A percentile compares a stretch with the other conserved stretches of the same genome.
Conservation (phyloP, 2,329 filamentous ascomycete genomes). For the Nakataea oryzae region DNA sequence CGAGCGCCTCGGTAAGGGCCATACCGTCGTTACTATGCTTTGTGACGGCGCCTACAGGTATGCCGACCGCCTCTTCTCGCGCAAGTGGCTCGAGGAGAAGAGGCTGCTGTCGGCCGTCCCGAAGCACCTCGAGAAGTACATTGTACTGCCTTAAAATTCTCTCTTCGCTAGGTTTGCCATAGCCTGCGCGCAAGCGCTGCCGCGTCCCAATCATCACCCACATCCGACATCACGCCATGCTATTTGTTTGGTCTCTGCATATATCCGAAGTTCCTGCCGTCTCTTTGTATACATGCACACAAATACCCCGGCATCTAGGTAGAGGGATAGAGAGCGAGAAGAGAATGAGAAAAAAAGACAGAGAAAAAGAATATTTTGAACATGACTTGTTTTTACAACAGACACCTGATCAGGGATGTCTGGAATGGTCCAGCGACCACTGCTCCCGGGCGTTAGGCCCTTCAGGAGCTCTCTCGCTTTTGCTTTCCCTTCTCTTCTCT, state of each 20-base stretch:
- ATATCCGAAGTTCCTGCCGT: neutral
- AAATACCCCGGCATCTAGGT: neutral
- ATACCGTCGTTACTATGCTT: slow-evolving; percentile 87
- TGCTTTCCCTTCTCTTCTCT: neutral
- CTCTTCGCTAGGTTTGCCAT: neutral
- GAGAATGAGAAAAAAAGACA: neutral
- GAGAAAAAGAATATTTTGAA: slow-evolving; percentile 3
- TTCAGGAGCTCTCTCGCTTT: neutral
- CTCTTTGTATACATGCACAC: neutral
- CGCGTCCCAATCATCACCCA: neutral
- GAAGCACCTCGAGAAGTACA: slow-evolving; percentile 81
- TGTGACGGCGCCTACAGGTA: slow-evolving; percentile 98
- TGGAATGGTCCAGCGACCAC: neutral
- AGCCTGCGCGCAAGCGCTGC: too few species aligned
- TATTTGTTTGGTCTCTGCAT: neutral
- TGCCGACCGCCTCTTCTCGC: slow-evolving; percentile 85
- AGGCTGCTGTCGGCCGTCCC: slow-evolving; percentile 73
- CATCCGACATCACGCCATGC: neutral
- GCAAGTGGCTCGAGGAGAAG: slow-evolving; percentile 84
- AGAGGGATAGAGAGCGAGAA: slow-evolving; percentile 3
- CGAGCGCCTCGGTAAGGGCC: slow-evolving; percentile 75
- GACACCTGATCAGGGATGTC: neutral
- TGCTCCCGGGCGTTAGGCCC: too few species aligned
- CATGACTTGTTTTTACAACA: neutral
- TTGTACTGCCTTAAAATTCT: slow-evolving; percentile 56